Conservation (phyloP, 805 yeast species). For the Myxozyma melibiosi region DNA sequence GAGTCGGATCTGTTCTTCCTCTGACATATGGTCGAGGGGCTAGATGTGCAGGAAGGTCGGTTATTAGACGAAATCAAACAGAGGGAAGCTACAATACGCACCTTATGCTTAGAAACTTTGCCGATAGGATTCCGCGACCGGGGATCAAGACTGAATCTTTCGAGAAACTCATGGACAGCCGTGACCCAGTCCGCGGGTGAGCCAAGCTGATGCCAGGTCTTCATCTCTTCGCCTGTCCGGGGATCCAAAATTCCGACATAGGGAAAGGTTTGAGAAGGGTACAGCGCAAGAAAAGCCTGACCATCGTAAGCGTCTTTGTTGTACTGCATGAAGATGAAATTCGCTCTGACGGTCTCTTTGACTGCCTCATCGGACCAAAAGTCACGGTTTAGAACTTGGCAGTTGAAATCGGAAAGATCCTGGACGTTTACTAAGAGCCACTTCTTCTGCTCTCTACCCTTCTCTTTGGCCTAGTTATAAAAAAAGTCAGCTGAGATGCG, state of each 20-base stretch:
- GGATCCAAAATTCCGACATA: slow-evolving; percentile 94
- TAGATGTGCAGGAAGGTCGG: background rate
- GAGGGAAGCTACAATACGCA: slow-evolving; percentile 28
- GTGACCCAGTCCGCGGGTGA: slow-evolving; percentile 32
- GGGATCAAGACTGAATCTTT: slow-evolving; percentile 64
- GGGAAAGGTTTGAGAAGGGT: slow-evolving; percentile 70
- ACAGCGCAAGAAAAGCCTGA: slow-evolving; percentile 66
- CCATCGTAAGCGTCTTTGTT: slow-evolving; percentile 79
- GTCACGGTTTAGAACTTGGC: slow-evolving; percentile 90
- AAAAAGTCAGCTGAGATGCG: background rate
- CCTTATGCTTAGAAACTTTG: slow-evolving; percentile 50
- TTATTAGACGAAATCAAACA: no score
- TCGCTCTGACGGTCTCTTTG: slow-evolving; percentile 62
- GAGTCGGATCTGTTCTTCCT: slow-evolving; percentile 79
- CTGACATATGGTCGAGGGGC: slow-evolving; percentile 63
- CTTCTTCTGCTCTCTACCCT: slow-evolving; percentile 64
- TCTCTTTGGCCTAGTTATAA: slow-evolving; percentile 54
- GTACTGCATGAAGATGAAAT: slow-evolving; percentile 85
- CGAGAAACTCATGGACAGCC: slow-evolving; percentile 64
- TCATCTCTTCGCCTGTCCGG: slow-evolving; percentile 87
- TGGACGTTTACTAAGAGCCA: slow-evolving; percentile 91
- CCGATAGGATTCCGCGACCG: slow-evolving; percentile 63
- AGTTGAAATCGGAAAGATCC: slow-evolving; percentile 78
- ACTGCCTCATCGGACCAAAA: slow-evolving; percentile 78
- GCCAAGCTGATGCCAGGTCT: slow-evolving; percentile 58